A percentile compares a stretch with the other conserved stretches of the same genome.
phyloP scores from a whole-genome alignment of 176 grass and related monocot genomes.

The Thinopyrum elongatum region DNA sequence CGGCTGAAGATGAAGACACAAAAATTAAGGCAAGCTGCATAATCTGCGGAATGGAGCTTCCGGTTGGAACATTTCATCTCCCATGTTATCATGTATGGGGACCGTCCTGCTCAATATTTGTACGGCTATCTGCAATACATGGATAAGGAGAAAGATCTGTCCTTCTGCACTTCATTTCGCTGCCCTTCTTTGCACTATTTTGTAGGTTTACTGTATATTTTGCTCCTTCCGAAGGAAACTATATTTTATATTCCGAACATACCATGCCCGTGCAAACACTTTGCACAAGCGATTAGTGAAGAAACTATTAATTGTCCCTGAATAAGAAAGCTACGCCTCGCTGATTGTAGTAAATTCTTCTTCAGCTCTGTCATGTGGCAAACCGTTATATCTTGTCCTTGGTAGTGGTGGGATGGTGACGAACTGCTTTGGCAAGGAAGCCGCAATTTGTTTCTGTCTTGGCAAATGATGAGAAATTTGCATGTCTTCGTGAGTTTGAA shows the following conservation, averaged over 20 bases:
- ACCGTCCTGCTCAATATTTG: background rate
- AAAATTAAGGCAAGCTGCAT: slow-evolving; percentile 51
- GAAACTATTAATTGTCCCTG: background rate
- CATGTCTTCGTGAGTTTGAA: too few species aligned
- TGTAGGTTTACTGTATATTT: background rate
- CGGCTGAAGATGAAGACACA: slow-evolving; percentile 61
- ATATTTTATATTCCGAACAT: background rate
- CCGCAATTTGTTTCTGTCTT: background rate
- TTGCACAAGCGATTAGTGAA: background rate
- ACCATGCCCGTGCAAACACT: background rate
- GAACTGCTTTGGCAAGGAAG: background rate
- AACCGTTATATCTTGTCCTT: background rate
- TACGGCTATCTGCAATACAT: background rate
- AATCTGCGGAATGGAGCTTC: background rate
- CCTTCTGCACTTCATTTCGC: slow-evolving; percentile 8
- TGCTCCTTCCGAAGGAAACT: background rate
- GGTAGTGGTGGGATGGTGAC: background rate
- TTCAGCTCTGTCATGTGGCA: background rate
- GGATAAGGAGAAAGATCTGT: background rate
- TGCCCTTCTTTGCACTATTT: background rate
- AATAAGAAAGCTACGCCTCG: slow-evolving; percentile 17
- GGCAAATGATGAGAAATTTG: background rate
- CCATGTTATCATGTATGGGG: background rate
- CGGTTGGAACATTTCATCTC: background rate
- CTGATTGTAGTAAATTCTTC: background rate